Evolutionary conservation across 176 grass and related monocot genomes (phyloP), one percentile per base, ranked within the genome.

Genomic region (Paspalum vaginatum): DNA sequence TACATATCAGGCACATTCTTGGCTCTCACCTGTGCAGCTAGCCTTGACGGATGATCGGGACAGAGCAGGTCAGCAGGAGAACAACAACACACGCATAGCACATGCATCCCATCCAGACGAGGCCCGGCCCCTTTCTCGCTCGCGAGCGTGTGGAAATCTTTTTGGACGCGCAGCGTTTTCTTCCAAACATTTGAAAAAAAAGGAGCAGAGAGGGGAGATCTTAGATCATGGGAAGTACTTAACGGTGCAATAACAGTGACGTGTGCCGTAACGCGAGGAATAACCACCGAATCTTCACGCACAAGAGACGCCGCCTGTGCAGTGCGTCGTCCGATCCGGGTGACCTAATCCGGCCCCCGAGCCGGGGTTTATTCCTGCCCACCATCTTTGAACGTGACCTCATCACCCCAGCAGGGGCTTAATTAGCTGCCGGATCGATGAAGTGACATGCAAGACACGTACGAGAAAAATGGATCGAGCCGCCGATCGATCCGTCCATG

Each of bases 351-450:
- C 2, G 9, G 67, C 57, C 57, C 39, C 50, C 38, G 12, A 2
- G 56, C 1, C 53, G 54, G 61, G 25, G 32, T 32, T 62, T 74
- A 78, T 76, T 85, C 87, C 76, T 63, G 76, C 46, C 70, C 54
- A 70, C 70, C 81, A 48, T 56, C 44, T 68, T 85, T 85, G 87
- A 85, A 85, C 55, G 24, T 85, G 76, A 80, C 52, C 52, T 88
- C 81, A 88, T 43, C 68, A 25, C 6, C 7, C 10, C 0, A 20
- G 27, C 38, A 13, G 5, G n/a, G 2, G 24, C 1, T n/a, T n/a
- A n/a, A n/a, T n/a, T n/a, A n/a, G n/a, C n/a, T n/a, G n/a, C n/a
- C n/a, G n/a, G n/a, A n/a, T n/a, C n/a, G n/a, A n/a, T 48, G 46
- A 80, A 78, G 50, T 60, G 67, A 59, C 58, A 73, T 25, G 60